Evolutionary conservation across 345 rosid species (phyloP), one percentile per base, ranked within the genome.

Genomic region (Sonneratia alba): DNA sequence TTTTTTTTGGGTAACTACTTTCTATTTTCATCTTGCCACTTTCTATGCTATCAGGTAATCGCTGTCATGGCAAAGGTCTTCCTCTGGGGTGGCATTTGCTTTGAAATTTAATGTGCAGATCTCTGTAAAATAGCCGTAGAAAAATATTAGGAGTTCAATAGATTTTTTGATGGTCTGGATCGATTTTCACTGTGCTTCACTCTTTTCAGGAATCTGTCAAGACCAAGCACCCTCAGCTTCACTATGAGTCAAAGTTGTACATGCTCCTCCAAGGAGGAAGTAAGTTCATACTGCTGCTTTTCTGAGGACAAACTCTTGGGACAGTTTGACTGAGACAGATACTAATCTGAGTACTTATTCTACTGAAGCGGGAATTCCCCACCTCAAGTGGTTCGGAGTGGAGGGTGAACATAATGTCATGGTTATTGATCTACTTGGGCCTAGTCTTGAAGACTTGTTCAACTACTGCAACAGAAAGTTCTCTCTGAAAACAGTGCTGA

Each of bases 201-300:
- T 42, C 6, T 19, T 47, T 73, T 37, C 63, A 91, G 97, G 97
- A 89, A 83, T 76, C 91, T 78, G 91, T 77, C 76, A 88, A 91
- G 91, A 85, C 97, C 62, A 88, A 85, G 82, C 91, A 89, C 74
- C 96, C 96, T 65, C 97, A 91, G 77, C 93, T 91, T 78, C 93
- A 86, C 22, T 89, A 88, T 75, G 97, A 91, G 71, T 91, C 96
- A 21, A 92, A 88, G 80, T 73, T 92, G 78, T 92, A 92, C 77
- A 84, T 82, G 91, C 88, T 87, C 79, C 97, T 91, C 77, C 96
- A 91, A 75, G 97, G 97, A 78, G 97, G 93, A 74, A 89, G 97
- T 92, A 79, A 83, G 93, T 76, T 75, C 66, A 70, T 66, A 15
- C 59, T 67, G 12, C 47, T 66, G 49, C 22, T 57, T n/a, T 55